These are phyloP conservation scores for Arthrobotrys sphaeroides DNA, from an alignment of 2,329 filamentous ascomycete genomes.

Conservation along the genomic window DNA sequence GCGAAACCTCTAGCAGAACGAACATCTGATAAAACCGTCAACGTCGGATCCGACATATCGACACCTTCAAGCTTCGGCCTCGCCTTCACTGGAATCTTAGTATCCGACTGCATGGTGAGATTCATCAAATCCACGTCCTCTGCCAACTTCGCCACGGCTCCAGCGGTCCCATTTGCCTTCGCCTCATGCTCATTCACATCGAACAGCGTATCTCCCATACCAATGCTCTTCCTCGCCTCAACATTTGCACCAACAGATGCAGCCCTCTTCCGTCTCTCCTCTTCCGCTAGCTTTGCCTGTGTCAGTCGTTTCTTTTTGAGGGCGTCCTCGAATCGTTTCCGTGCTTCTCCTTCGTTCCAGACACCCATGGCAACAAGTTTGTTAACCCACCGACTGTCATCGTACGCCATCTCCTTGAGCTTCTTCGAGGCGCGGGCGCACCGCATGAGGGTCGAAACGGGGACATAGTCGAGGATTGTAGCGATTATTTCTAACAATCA, in stretches of 20 bases:
- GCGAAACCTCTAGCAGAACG: slow-evolving; percentile 85
- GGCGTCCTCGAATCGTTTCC: slow-evolving; percentile 79
- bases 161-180: slow-evolving; percentile 57
- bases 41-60: slow-evolving; percentile 66
- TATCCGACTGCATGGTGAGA: slow-evolving; percentile 4
- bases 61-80: slow-evolving; percentile 74
- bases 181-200: slow-evolving; percentile 71
- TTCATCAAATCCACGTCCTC: slow-evolving; percentile 54
- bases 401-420: slow-evolving; percentile 97
- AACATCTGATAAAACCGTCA: slow-evolving; percentile 71
- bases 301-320: slow-evolving; percentile 71
- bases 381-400: slow-evolving; percentile 93
- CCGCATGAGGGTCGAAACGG: slow-evolving; percentile 82
- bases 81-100: slow-evolving; percentile 50
- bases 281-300: slow-evolving; percentile 62
- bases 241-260: slow-evolving; percentile 59
- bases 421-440: slow-evolving; percentile 85
- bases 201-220: slow-evolving; percentile 70
- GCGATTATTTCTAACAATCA: slow-evolving; percentile 77
- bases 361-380: slow-evolving; percentile 85
- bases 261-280: slow-evolving; percentile 59
- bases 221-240: slow-evolving; percentile 52
- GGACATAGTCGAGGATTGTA: slow-evolving; percentile 86
- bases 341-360: slow-evolving; percentile 90
- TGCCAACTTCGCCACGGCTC: slow-evolving; percentile 60